Conservation (phyloP, 1,284 basidiomycete genomes). For the Afroboletus lepidellus region DNA sequence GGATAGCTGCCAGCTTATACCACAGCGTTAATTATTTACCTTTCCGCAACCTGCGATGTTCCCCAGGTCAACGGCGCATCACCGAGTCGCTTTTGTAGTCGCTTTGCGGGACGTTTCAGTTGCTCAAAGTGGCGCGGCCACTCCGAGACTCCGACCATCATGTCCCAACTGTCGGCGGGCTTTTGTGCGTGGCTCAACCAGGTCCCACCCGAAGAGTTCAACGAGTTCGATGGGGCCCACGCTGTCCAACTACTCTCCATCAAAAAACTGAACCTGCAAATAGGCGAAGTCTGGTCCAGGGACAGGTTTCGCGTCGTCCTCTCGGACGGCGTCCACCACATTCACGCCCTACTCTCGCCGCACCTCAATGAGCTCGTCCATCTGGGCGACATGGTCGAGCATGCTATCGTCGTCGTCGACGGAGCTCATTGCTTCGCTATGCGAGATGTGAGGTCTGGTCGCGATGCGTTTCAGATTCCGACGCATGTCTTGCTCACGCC, state of each 20-base stretch:
- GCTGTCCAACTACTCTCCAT: slow-evolving; percentile 80
- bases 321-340: slow-evolving; percentile 80
- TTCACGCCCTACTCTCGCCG: slow-evolving; percentile 94
- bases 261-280: slow-evolving; percentile 64
- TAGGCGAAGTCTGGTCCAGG: slow-evolving; percentile 35
- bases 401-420: slow-evolving; percentile 73
- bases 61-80: too few species aligned
- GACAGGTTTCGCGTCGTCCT: slow-evolving; percentile 74
- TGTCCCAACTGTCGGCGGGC: slow-evolving; percentile 33
- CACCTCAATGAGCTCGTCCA: slow-evolving; percentile 82
- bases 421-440: slow-evolving; percentile 67
- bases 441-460: not conserved
- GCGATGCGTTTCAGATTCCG: not conserved
- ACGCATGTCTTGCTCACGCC: slow-evolving; percentile 7
- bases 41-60: too few species aligned
- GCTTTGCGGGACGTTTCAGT: too few species aligned
- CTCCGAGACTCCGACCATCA: not conserved
- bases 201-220: slow-evolving; percentile 47
- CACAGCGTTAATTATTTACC: too few species aligned
- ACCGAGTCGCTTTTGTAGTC: too few species aligned
- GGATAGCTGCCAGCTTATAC: too few species aligned
- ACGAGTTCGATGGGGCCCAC: slow-evolving; percentile 56
- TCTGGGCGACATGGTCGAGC: slow-evolving; percentile 63
- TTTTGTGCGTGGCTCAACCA: slow-evolving; percentile 53
- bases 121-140: too few species aligned